phyloP scores from a whole-genome alignment of 805 yeast species.

The Kazachstania viticola region DNA sequence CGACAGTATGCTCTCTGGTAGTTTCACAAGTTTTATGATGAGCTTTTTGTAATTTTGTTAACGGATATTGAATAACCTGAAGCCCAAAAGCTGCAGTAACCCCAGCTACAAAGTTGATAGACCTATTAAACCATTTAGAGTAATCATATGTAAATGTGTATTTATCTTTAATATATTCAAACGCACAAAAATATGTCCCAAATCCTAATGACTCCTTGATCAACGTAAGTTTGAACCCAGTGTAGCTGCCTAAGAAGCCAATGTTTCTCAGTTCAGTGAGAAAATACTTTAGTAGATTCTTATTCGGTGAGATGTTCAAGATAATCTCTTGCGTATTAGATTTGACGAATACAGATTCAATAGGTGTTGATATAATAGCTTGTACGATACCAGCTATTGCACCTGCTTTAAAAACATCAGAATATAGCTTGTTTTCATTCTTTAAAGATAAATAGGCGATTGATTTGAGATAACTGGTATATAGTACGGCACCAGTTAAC shows the following conservation, averaged over 20 bases:
- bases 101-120: conserved; percentile 61
- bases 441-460: background rate
- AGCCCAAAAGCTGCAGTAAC: conserved; percentile 73
- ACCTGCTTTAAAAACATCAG: conserved; percentile 68
- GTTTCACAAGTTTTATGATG: conserved; percentile 65
- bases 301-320: conserved; percentile 42
- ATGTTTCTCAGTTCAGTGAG: conserved; percentile 53
- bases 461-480: conserved; percentile 49
- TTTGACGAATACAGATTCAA: conserved; percentile 82
- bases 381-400: conserved; percentile 78
- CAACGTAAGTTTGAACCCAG: conserved; percentile 73
- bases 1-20: no score
- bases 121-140: conserved; percentile 17
- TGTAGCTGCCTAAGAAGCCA: conserved; percentile 78
- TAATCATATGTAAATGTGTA: conserved; percentile 37
- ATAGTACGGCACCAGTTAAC: conserved; percentile 76
- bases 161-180: conserved; percentile 67
- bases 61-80: conserved; percentile 73
- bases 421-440: background rate
- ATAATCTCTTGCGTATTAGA: conserved; percentile 66
- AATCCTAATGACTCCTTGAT: conserved; percentile 74
- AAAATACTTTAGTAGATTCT: conserved; percentile 71
- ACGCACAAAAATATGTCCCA: conserved; percentile 72
- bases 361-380: conserved; percentile 85
- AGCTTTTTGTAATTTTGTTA: conserved; percentile 65